These are phyloP conservation scores for Lentinula guzmanii DNA, from an alignment of 768 basidiomycete genomes.

Conservation along the genomic window DNA sequence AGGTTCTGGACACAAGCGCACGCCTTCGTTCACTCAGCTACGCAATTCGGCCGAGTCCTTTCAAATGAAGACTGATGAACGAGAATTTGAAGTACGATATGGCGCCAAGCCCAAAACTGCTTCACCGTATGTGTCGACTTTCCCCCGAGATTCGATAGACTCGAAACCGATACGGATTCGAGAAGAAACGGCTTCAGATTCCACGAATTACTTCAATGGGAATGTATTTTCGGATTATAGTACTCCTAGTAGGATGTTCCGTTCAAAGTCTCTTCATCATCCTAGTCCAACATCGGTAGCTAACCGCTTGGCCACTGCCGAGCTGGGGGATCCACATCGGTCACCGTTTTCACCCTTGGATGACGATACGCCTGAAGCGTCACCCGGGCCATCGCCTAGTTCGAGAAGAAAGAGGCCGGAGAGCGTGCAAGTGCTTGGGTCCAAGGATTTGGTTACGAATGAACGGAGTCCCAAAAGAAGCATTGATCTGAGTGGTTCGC, in stretches of 20 bases:
- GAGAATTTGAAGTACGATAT: conserved; percentile 6
- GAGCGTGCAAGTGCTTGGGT: conserved; percentile 46
- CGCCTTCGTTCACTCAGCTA: conserved; percentile 5
- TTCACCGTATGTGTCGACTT: conserved; percentile 12
- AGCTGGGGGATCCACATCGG: background rate
- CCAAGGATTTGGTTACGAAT: background rate
- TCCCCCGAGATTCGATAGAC: conserved; percentile 7
- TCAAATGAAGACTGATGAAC: background rate
- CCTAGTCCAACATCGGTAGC: conserved; percentile 29
- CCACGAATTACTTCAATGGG: background rate
- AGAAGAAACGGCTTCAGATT: background rate
- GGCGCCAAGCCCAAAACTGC: conserved; percentile 11
- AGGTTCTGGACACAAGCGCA: background rate
- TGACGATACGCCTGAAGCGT: background rate
- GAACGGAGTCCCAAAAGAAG: background rate
- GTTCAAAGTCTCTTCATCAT: conserved; percentile 54
- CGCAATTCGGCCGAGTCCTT: background rate
- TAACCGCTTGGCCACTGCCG: conserved; percentile 12
- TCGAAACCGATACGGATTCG: background rate
- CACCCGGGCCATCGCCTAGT: conserved; percentile 25
- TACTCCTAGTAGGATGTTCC: conserved; percentile 33
- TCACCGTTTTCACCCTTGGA: conserved; percentile 3
- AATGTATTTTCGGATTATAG: conserved; percentile 1
- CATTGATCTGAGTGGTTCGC: background rate
- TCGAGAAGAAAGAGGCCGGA: conserved; percentile 52